Base-by-base conservation (phyloP, 2,329 filamentous ascomycete genomes). In the Coleophoma cylindrospora region DNA sequence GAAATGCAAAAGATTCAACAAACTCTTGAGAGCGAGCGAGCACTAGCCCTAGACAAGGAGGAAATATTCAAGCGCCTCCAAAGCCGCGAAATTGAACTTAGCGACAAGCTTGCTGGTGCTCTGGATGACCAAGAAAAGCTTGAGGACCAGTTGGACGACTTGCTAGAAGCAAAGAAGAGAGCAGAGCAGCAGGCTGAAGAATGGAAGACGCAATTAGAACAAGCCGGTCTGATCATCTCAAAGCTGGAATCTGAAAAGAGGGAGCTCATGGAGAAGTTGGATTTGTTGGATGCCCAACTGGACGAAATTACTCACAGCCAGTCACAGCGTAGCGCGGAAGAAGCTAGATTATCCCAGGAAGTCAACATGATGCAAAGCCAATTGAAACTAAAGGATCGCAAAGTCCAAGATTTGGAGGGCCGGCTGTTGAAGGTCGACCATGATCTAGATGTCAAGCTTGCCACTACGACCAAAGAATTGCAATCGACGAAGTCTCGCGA, bases 61-160 rank as follows among this genome's bases (percentile, higher is more conserved):
- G 94, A 99, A 63, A 99, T 99, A 53, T 99, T 97, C 75, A 95
- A 92, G 65, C 83, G 95, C n/a, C 76, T 99, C 19, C 94, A 96
- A 64, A 74, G 86, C 48, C 87, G 94, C n/a, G 94, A 99, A 69
- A 79, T 84, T 11, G 92, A 99, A 65, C 79, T 99, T 4, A 89
- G 86, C 47, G 95, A 99, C 63, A 96, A 97, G 71, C 79, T 99
- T 27, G 81, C 90, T 36, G 92, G 89, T 37, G 92, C 92, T 32
- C 83, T 97, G 52, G 88, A 95, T 19, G 95, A 99, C 60, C 92
- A 97, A 66, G 92, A 97, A 64, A 85, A 86, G 48, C 79, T 99
- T 1, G 94, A 99, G 68, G 91, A 95, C 55, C 91, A 99, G 65
- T 76, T 99, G 2, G 94, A 99, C 64, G 86, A 86, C 51, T 75